Percentiles rank a stretch among this genome's conserved stretches.
These are phyloP conservation scores for Eimeria necatrix DNA, from an alignment of 169 alveolate species.

Conservation along the genomic window DNA sequence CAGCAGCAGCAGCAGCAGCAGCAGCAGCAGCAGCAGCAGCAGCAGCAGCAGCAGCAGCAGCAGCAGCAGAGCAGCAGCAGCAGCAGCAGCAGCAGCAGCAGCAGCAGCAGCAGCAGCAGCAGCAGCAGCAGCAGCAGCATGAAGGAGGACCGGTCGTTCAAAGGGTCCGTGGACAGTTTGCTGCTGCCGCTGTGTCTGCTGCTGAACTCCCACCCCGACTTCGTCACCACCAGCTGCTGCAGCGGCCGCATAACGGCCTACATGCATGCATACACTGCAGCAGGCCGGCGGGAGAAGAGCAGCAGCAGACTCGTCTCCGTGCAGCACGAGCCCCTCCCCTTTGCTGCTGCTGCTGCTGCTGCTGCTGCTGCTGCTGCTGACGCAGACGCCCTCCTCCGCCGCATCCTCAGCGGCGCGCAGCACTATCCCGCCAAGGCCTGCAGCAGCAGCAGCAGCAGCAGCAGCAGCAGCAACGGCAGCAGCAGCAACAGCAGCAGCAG, in stretches of 20 bases:
- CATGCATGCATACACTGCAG: not conserved
- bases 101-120: too few species aligned
- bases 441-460: conserved; percentile 1
- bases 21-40: too few species aligned
- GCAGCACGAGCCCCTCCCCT: not conserved
- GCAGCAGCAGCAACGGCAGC: not conserved
- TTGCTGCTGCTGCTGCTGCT: not conserved
- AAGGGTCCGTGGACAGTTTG: conserved; percentile 40
- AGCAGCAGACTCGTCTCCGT: not conserved
- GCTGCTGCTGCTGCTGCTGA: too few species aligned
- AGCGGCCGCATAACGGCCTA: conserved; percentile 49
- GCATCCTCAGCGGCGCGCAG: too few species aligned
- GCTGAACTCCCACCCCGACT: not conserved
- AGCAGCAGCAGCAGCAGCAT: too few species aligned
- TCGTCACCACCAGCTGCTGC: conserved; percentile 73
- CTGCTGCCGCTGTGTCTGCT: not conserved
- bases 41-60: too few species aligned
- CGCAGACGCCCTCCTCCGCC: too few species aligned
- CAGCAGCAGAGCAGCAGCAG: too few species aligned
- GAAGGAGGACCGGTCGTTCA: conserved; percentile 58
- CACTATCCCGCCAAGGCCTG: too few species aligned
- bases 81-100: too few species aligned
- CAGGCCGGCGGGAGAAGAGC: not conserved
- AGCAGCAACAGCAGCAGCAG: not conserved
- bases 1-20: too few species aligned